phyloP scores from a whole-genome alignment of 2,329 filamentous ascomycete species.

The Corinectria fuckeliana region DNA sequence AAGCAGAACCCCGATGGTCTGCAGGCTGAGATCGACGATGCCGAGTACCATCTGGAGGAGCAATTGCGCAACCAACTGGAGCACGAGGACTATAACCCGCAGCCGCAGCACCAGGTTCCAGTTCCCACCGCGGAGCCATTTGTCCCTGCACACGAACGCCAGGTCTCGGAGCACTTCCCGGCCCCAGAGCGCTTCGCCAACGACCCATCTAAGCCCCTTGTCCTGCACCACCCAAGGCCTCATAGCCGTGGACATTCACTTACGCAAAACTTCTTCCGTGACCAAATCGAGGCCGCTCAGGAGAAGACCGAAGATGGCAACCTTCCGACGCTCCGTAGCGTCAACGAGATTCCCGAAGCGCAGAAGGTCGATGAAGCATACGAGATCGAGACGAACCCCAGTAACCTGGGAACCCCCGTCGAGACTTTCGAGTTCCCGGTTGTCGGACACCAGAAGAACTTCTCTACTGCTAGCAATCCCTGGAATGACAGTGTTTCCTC shows the following conservation, averaged over 20 bases:
- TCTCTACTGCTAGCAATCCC: slow-evolving; percentile 67
- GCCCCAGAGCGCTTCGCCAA: slow-evolving; percentile 59
- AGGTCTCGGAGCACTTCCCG: slow-evolving; percentile 57
- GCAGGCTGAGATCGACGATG: slow-evolving; percentile 84
- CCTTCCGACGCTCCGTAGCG: slow-evolving; percentile 47
- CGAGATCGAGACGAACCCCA: slow-evolving; percentile 77
- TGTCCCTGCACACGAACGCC: slow-evolving; percentile 47
- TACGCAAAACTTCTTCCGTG: slow-evolving; percentile 69
- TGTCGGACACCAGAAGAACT: slow-evolving; percentile 59
- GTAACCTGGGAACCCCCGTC: slow-evolving; percentile 71
- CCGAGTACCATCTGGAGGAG: slow-evolving; percentile 84
- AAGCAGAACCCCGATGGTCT: slow-evolving; percentile 69
- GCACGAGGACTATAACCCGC: slow-evolving; percentile 77
- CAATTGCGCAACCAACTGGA: slow-evolving; percentile 80
- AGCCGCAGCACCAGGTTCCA: slow-evolving; percentile 48
- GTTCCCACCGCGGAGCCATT: slow-evolving; percentile 32
- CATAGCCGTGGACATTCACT: slow-evolving; percentile 76
- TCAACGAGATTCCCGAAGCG: slow-evolving; percentile 50
- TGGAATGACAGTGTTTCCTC: slow-evolving; percentile 62
- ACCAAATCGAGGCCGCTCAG: slow-evolving; percentile 55
- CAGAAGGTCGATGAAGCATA: slow-evolving; percentile 60
- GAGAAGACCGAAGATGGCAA: slow-evolving; percentile 48
- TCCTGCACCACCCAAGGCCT: slow-evolving; percentile 75
- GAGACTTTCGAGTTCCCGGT: slow-evolving; percentile 56
- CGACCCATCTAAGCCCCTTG: slow-evolving; percentile 59